Conservation (phyloP, 768 basidiomycete genomes). For the Asterophora parasitica region DNA sequence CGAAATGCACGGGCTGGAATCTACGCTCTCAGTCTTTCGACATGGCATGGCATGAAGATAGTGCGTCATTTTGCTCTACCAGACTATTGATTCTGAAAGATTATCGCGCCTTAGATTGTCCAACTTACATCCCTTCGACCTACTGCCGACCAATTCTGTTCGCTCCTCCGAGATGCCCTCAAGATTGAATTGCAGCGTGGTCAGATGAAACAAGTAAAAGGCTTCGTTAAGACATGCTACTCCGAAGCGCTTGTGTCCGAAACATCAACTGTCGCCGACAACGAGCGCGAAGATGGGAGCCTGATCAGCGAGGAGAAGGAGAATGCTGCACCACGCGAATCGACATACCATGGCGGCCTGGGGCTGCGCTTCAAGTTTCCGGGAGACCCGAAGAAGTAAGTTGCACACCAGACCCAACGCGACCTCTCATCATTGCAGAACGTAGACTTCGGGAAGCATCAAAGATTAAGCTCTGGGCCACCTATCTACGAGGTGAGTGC, state of each 20-base stretch:
- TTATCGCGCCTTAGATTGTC: slow-evolving; percentile 53
- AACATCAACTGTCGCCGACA: slow-evolving; percentile 51
- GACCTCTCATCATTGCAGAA: slow-evolving; percentile 5
- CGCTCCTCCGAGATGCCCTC: slow-evolving; percentile 80
- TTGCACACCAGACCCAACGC: not conserved
- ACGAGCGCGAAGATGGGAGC: slow-evolving; percentile 66
- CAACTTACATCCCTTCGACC: slow-evolving; percentile 92
- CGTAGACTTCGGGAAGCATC: slow-evolving; percentile 80
- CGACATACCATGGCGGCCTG: slow-evolving; percentile 70
- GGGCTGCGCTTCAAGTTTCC: slow-evolving; percentile 86
- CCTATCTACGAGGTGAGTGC: slow-evolving; percentile 70
- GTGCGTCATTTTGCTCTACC: slow-evolving; percentile 40
- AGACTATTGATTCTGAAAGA: too few species aligned
- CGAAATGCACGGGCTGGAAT: slow-evolving; percentile 92
- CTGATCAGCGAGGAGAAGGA: slow-evolving; percentile 52
- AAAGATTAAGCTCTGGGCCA: slow-evolving; percentile 94
- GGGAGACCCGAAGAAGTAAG: slow-evolving; percentile 87
- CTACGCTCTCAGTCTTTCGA: slow-evolving; percentile 90
- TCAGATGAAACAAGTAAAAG: slow-evolving; percentile 90
- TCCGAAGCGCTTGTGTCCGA: slow-evolving; percentile 80
- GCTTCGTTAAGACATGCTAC: slow-evolving; percentile 89
- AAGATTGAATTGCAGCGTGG: slow-evolving; percentile 87
- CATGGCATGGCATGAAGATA: slow-evolving; percentile 93
- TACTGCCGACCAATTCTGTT: slow-evolving; percentile 91
- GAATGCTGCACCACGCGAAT: slow-evolving; percentile 38